Evolutionary conservation across 257 asterid species (phyloP).

Genomic region (Rhazya stricta): DNA sequence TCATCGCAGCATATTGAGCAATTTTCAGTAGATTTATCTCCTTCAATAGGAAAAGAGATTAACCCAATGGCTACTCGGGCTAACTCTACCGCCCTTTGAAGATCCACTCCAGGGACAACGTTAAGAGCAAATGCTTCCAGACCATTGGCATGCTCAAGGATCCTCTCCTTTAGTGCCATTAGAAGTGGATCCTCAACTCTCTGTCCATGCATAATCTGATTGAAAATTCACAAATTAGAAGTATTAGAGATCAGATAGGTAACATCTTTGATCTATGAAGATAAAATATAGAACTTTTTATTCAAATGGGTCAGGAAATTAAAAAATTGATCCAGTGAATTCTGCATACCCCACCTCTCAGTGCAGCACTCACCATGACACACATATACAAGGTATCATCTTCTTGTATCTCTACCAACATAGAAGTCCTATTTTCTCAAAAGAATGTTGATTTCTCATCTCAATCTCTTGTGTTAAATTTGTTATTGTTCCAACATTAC

Average conservation of each 20-base stretch:
- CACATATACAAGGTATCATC: not conserved
- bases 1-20: conserved; percentile 88
- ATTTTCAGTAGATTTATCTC: conserved; percentile 35
- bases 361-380: not conserved
- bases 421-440: not conserved
- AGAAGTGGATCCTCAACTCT: conserved; percentile 66
- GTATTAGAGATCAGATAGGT: not conserved
- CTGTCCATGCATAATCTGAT: conserved; percentile 53
- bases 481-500: too few species aligned
- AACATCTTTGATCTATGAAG: not conserved
- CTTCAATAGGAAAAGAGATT: conserved; percentile 43
- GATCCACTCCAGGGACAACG: conserved; percentile 31
- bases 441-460: not conserved
- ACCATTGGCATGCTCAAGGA: conserved; percentile 51
- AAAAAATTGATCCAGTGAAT: not conserved
- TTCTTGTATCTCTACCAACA: not conserved
- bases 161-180: conserved; percentile 58
- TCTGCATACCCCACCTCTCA: not conserved
- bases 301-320: not conserved
- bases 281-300: not conserved
- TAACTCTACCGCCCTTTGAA: conserved; percentile 47
- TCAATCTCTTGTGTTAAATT: not conserved
- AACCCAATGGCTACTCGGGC: conserved; percentile 89
- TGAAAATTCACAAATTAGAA: conserved; percentile 6
- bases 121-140: conserved; percentile 61